phyloP scores from a whole-genome alignment of 257 asterid species.

The Plectranthus barbatus region DNA sequence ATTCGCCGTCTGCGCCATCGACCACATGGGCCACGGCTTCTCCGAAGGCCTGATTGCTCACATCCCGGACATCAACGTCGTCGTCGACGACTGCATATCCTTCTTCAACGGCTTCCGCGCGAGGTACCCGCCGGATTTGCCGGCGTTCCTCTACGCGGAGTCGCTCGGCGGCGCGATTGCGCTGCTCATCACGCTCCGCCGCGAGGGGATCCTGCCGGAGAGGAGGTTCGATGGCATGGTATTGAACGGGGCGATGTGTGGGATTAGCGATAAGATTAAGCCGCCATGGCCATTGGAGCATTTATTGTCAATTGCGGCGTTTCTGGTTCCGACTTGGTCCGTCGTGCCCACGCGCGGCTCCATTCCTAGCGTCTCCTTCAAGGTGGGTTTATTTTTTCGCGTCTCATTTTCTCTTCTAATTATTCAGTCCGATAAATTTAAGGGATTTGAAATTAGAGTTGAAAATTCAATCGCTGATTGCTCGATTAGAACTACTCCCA shows the following conservation, averaged over 20 bases:
- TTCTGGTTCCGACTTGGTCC: slow-evolving; percentile 65
- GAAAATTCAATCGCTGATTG: too few relatives aligned
- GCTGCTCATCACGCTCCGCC: slow-evolving; percentile 62
- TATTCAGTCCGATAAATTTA: not conserved
- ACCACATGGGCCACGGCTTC: slow-evolving; percentile 92
- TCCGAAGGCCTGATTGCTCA: slow-evolving; percentile 79
- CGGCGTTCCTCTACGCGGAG: slow-evolving; percentile 72
- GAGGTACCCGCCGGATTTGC: slow-evolving; percentile 32
- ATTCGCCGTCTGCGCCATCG: slow-evolving; percentile 93
- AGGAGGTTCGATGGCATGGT: slow-evolving; percentile 68
- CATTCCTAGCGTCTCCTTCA: slow-evolving; percentile 62
- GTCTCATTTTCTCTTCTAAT: not conserved
- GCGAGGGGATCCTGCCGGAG: slow-evolving; percentile 42
- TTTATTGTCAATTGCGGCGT: slow-evolving; percentile 73
- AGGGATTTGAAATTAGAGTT: too few relatives aligned
- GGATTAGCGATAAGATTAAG: slow-evolving; percentile 82
- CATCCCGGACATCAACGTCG: slow-evolving; percentile 61
- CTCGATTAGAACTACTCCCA: too few relatives aligned
- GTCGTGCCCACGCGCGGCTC: slow-evolving; percentile 92
- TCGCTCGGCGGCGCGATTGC: slow-evolving; percentile 94
- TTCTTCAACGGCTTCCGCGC: slow-evolving; percentile 57
- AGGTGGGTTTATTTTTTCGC: slow-evolving; percentile 32
- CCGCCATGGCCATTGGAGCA: slow-evolving; percentile 99
- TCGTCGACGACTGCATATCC: slow-evolving; percentile 65
- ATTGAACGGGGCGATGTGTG: slow-evolving; percentile 92